phyloP scores from a whole-genome alignment of 345 rosid genomes.

The Abelmoschus esculentus region DNA sequence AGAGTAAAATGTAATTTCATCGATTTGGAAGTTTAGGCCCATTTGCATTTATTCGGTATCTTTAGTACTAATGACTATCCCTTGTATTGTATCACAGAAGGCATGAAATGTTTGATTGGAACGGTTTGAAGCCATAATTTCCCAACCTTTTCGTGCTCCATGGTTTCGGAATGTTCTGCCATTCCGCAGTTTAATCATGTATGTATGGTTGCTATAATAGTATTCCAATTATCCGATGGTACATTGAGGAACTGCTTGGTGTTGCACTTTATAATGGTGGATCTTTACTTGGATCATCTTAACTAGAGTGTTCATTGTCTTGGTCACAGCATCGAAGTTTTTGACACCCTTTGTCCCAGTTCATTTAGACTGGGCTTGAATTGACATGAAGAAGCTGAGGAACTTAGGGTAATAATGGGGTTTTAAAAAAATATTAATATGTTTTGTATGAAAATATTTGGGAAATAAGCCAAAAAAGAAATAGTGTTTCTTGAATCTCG shows the following conservation, averaged over 20 bases:
- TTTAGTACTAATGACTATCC: background rate
- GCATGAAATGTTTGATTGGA: slow-evolving; percentile 17
- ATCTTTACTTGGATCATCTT: background rate
- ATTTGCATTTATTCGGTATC: background rate
- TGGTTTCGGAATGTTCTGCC: background rate
- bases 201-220: slow-evolving; percentile 5
- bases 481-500: no score
- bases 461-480: no score
- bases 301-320: no score
- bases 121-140: background rate
- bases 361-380: no score
- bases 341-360: no score
- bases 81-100: slow-evolving; percentile 38
- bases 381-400: no score
- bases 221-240: background rate
- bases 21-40: background rate
- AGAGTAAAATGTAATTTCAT: background rate
- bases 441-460: no score
- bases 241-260: background rate
- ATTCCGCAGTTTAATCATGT: background rate
- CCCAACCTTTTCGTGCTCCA: background rate
- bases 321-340: no score
- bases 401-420: no score
- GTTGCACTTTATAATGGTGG: background rate
- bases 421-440: no score